Evolutionary conservation across 2,329 filamentous ascomycete species (phyloP).

Genomic region (Exophiala calicioides): DNA sequence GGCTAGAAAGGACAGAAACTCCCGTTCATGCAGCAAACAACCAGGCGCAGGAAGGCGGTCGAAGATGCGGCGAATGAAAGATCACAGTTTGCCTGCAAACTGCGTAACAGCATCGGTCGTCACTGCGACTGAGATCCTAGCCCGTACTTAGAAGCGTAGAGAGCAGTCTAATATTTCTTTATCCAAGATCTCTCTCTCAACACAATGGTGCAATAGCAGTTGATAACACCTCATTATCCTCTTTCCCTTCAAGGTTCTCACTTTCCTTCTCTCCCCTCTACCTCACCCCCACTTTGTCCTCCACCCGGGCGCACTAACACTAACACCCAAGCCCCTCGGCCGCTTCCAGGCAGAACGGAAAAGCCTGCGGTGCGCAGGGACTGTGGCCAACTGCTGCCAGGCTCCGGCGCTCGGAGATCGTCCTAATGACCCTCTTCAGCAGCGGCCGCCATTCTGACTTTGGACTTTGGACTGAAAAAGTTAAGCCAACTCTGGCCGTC

Average conservation of each 20-base stretch:
- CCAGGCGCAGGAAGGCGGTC: no score
- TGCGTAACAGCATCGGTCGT: no score
- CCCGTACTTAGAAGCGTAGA: no score
- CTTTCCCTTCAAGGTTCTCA: neutral
- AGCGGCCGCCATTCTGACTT: no score
- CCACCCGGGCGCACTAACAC: neutral
- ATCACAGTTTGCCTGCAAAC: no score
- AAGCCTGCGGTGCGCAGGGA: neutral
- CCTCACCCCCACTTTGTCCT: neutral
- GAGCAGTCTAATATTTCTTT: no score
- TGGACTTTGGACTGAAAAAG: neutral
- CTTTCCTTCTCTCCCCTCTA: neutral
- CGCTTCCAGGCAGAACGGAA: no score
- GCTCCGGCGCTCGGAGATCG: conserved; percentile 2
- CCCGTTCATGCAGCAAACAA: no score
- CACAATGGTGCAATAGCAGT: neutral
- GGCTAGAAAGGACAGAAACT: no score
- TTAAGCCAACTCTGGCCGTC: neutral
- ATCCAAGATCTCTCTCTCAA: neutral
- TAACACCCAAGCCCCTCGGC: neutral
- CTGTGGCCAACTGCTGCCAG: no score
- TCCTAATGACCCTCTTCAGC: neutral
- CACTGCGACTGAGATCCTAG: no score
- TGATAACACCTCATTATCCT: neutral
- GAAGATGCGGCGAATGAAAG: no score